Conservation (phyloP, 2,329 filamentous ascomycete genomes). For the Diaporthe sp. region DNA sequence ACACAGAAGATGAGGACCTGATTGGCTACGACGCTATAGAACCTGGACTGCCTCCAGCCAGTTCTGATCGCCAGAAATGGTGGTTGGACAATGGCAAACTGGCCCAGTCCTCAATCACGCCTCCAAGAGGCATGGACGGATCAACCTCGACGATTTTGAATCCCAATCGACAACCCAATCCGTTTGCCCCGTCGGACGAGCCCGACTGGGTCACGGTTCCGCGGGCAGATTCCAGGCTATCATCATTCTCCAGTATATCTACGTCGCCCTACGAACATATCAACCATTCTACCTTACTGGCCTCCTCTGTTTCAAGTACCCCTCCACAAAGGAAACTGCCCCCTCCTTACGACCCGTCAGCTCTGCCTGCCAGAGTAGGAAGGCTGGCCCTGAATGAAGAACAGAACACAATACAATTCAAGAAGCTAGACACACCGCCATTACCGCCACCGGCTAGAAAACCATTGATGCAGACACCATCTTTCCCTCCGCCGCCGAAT, state of each 20-base stretch:
- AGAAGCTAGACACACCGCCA: conserved; percentile 56
- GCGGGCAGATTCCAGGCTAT: conserved; percentile 66
- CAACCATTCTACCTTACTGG: conserved; percentile 62
- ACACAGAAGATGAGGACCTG: conserved; percentile 83
- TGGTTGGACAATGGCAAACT: conserved; percentile 80
- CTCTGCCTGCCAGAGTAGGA: conserved; percentile 61
- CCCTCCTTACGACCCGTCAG: conserved; percentile 63
- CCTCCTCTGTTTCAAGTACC: conserved; percentile 61
- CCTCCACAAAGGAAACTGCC: conserved; percentile 64
- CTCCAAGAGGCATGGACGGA: conserved; percentile 67
- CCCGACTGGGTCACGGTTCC: conserved; percentile 86
- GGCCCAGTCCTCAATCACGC: conserved; percentile 78
- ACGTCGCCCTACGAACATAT: conserved; percentile 73
- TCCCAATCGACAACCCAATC: conserved; percentile 82
- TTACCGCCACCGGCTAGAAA: conserved; percentile 61
- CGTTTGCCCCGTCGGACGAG: conserved; percentile 81
- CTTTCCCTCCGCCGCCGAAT: conserved; percentile 41
- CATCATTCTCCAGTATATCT: conserved; percentile 69
- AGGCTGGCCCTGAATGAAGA: conserved; percentile 61
- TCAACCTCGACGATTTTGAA: conserved; percentile 75
- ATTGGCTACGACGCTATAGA: conserved; percentile 87
- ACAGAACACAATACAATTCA: conserved; percentile 44
- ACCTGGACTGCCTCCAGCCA: conserved; percentile 79
- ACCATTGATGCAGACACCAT: conserved; percentile 48
- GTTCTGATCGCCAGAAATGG: conserved; percentile 78